phyloP scores from a whole-genome alignment of 257 asterid genomes.

The Marsdenia floribunda region DNA sequence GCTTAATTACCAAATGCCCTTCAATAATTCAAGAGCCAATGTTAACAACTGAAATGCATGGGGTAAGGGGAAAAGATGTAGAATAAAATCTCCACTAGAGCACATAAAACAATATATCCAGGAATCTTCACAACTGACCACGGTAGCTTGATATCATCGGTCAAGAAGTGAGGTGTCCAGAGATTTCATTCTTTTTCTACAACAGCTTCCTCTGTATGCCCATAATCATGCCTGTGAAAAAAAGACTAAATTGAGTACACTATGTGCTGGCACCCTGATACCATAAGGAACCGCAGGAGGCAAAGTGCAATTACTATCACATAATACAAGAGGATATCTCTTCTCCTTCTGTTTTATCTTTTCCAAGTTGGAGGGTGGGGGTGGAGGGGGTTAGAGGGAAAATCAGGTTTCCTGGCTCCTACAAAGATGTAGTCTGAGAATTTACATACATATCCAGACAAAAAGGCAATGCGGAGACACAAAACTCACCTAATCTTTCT shows the following conservation, averaged over 20 bases:
- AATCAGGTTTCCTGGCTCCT: conserved; percentile 1
- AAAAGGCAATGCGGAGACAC: background rate
- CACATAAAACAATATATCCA: conserved; percentile 8
- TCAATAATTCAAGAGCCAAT: background rate
- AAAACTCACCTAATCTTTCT: conserved; percentile 62
- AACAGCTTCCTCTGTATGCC: conserved; percentile 47
- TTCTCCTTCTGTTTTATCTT: background rate
- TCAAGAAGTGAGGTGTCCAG: background rate
- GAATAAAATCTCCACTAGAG: conserved; percentile 4
- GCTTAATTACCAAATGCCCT: conserved; percentile 1
- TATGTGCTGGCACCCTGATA: background rate
- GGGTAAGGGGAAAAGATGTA: background rate
- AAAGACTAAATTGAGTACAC: background rate
- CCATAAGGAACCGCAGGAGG: background rate
- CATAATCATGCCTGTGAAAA: conserved; percentile 64
- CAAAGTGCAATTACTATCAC: conserved; percentile 2
- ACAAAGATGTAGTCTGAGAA: background rate
- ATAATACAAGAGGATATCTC: background rate
- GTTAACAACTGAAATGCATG: background rate
- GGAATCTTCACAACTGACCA: conserved; percentile 7
- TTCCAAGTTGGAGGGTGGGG: background rate
- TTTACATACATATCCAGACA: background rate
- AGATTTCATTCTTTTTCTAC: conserved; percentile 56
- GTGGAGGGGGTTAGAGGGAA: background rate
- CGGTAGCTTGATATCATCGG: conserved; percentile 8